A percentile compares a stretch with the other conserved stretches of the same genome.
These are phyloP conservation scores for Extremus antarcticus DNA, from an alignment of 495 filamentous ascomycete genomes.

Conservation along the genomic window DNA sequence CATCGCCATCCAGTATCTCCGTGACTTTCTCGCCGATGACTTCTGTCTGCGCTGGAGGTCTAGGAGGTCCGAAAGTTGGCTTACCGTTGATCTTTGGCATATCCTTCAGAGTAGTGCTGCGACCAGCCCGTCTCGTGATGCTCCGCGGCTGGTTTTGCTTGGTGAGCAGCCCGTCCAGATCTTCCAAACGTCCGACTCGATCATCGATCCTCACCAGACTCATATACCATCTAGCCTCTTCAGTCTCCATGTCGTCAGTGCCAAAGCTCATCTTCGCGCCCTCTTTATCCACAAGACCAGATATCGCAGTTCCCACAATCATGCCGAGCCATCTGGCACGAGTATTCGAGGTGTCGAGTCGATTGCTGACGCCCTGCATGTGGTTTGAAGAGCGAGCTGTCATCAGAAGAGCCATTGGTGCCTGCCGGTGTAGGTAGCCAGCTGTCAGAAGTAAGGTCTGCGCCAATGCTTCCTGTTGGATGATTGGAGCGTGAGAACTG, in stretches of 20 bases:
- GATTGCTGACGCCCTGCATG: conserved; percentile 72
- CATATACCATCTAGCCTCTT: conserved; percentile 70
- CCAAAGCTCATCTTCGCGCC: conserved; percentile 69
- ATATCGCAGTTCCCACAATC: conserved; percentile 73
- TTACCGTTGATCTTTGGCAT: conserved; percentile 6
- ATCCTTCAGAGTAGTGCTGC: background rate
- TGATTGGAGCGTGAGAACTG: conserved; percentile 68
- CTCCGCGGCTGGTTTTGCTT: background rate
- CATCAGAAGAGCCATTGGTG: conserved; percentile 48
- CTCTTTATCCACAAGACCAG: conserved; percentile 64
- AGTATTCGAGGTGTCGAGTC: conserved; percentile 63
- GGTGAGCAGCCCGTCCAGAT: conserved; percentile 25
- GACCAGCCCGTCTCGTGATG: background rate
- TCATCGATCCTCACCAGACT: conserved; percentile 54
- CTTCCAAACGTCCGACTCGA: conserved; percentile 46
- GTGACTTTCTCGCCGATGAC: conserved; percentile 14
- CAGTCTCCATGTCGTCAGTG: conserved; percentile 62
- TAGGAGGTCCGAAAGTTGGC: conserved; percentile 12
- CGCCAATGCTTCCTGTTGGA: conserved; percentile 84
- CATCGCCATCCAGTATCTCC: conserved; percentile 15
- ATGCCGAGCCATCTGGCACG: conserved; percentile 79
- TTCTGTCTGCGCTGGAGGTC: conserved; percentile 12
- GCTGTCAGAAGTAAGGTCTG: conserved; percentile 69
- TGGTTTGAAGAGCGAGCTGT: conserved; percentile 61
- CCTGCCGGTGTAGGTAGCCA: conserved; percentile 57